Percentiles rank a stretch among this genome's conserved stretches.
phyloP scores from a whole-genome alignment of 805 yeast genomes.

The Monosporozyma unispora region DNA sequence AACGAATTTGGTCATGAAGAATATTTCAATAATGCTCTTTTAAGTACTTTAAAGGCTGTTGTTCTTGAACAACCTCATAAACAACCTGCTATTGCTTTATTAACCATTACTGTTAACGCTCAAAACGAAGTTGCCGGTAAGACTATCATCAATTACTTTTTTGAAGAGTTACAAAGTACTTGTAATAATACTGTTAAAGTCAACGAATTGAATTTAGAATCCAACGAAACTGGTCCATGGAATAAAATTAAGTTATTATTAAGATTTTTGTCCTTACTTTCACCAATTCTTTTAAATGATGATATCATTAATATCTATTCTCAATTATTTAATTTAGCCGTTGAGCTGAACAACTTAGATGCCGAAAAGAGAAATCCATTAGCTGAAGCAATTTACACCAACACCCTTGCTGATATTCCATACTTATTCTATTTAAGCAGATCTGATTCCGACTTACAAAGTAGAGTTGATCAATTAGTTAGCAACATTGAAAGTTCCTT shows the following conservation, averaged over 20 bases:
- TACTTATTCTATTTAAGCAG: slow-evolving; percentile 43
- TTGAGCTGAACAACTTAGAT: slow-evolving; percentile 41
- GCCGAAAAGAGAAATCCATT: slow-evolving; percentile 41
- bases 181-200: slow-evolving; percentile 32
- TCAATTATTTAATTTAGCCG: slow-evolving; percentile 46
- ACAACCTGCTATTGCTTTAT: slow-evolving; percentile 57
- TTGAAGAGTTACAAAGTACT: slow-evolving; percentile 49
- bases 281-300: slow-evolving; percentile 50
- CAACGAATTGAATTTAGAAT: slow-evolving; percentile 20
- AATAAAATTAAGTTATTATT: slow-evolving; percentile 60
- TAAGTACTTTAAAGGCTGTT: slow-evolving; percentile 59
- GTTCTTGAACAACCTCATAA: slow-evolving; percentile 88
- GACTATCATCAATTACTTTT: slow-evolving; percentile 59
- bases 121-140: slow-evolving; percentile 58
- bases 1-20: slow-evolving; percentile 57
- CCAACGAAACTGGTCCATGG: slow-evolving; percentile 49
- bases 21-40: slow-evolving; percentile 47
- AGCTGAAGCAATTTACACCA: slow-evolving; percentile 61
- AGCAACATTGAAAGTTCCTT: slow-evolving; percentile 34
- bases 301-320: slow-evolving; percentile 41
- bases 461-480: slow-evolving; percentile 38
- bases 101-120: slow-evolving; percentile 58
- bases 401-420: slow-evolving; percentile 56
- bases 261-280: slow-evolving; percentile 58
- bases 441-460: slow-evolving; percentile 21